Evolutionary conservation across 2,329 filamentous ascomycete species (phyloP).

Genomic region (Aspergillus hiratsukae): DNA sequence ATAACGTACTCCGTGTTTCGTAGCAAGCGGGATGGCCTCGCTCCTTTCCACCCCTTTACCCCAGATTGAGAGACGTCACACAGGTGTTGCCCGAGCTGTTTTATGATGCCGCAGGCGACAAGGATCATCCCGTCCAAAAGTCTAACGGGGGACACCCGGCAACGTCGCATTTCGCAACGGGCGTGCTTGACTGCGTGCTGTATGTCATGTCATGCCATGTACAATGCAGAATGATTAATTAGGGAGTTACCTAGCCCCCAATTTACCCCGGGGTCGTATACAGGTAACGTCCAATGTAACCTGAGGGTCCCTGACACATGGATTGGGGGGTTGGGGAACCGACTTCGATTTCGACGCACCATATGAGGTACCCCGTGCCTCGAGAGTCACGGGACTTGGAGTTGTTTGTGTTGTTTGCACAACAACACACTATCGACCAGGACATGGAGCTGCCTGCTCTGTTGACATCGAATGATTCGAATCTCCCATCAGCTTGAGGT

Average conservation of each 20-base stretch:
- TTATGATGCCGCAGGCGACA: conserved; percentile 15
- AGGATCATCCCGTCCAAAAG: conserved; percentile 7
- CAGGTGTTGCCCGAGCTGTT: conserved; percentile 14
- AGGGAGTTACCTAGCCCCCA: not conserved
- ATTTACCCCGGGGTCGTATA: not conserved
- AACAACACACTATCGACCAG: not conserved
- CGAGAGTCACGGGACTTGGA: not conserved
- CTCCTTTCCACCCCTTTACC: conserved; percentile 6
- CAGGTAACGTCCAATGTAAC: not conserved
- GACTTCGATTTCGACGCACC: not conserved
- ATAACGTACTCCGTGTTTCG: not conserved
- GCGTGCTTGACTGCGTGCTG: conserved; percentile 1
- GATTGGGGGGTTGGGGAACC: not conserved
- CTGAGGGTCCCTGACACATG: not conserved
- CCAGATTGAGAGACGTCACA: conserved; percentile 15
- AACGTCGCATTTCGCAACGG: conserved; percentile 3
- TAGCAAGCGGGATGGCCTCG: not conserved
- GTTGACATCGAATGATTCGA: no score
- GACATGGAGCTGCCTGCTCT: not conserved
- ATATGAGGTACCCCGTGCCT: no score
- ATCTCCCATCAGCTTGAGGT: not conserved
- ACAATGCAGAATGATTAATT: conserved; percentile 8
- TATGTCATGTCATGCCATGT: not conserved
- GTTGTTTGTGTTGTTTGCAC: conserved; percentile 11
- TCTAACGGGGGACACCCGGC: conserved; percentile 3